Evolutionary conservation across 805 yeast species (phyloP), one percentile per base, ranked within the genome.

Genomic region (Saccharomycopsis sp.): DNA sequence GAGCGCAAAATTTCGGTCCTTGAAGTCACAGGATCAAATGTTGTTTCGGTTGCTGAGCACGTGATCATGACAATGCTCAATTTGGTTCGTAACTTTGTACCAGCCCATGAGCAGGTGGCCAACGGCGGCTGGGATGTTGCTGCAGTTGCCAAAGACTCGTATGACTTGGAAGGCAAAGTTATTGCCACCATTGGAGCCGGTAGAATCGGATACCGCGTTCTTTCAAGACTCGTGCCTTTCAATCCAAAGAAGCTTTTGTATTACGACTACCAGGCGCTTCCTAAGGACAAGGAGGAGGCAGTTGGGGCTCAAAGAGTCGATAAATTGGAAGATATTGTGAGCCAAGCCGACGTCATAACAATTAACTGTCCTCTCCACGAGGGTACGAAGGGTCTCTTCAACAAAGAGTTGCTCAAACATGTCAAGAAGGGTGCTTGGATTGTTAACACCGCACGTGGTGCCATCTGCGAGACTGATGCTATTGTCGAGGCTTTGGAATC

Each of bases 1-100:
- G 83, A 80, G 63, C 74, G 75, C 60, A 79, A 81, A 62, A 81
- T 87, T 67, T 78, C 86, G 17, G 94, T 87, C 19, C 75, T 83
- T 54, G 94, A 87, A 73, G 94, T 87, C 57, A 87, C 96, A 25
- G 93, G 94, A 3, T 85, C 91, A 56, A 87, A 87, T 69, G 91
- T 87, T 54, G 80, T 78, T 22, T 84, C 91, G 15, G 94, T 87
- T 53, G 93, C 94, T 15, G 94, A 87, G 72, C 93, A 87, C 67
- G 92, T 81, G 52, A 70, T 87, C 54, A 82, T 87, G 86, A 83
- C 89, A 53, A 87, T 87, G 65, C 75, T 87, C 64, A 79, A 78
- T 23, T 76, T 87, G 66, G 85, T 87, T 42, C 80, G 91, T 69
- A 87, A 87, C 79, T 87, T 84, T 69, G 87, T 84, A 58, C 90